Base-by-base conservation (phyloP, 768 basidiomycete species). In the Podaxis mareebaensis region DNA sequence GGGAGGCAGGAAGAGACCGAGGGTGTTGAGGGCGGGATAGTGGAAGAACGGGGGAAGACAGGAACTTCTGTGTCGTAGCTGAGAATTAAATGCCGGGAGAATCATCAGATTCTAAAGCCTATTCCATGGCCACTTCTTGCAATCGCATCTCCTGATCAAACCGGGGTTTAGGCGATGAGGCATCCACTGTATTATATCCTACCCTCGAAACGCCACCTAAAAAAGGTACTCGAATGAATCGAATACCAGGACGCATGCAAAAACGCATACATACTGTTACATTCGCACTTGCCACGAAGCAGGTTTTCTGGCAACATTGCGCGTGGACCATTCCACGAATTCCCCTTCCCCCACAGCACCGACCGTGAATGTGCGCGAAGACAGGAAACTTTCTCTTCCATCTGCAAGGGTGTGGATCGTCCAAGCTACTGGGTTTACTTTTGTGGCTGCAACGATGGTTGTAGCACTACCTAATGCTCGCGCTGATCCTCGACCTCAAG, bases 341-440 rank as follows among this genome's bases (percentile, higher is more conserved):
- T 83, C 2, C 93, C 93, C 2, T 81, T 86, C n/a, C 79, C 95
- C 95, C 26, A 79, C 91, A 58, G 81, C 90, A 63, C 72, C 95
- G 26, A 89, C 84, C 8, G 75, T 91, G 62, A 85, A 87, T 44
- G 85, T 81, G 7, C 85, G 90, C 56, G 88, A 89, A 64, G 81
- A 83, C 26, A 81, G 82, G 26, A 94, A 33, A 96, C 71, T 90
- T 90, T 70, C 80, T 91, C 53, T 88, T 90, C 93, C 64, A 92
- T 70, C 79, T 2, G 91, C 88, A 59, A 92, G 93, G 0, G 85
- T 92, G 6, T 95, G 93, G 73, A 83, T 82, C 12, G 87, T 94
- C 12, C 81, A 81, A 30, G 93, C 92, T 8, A 78, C 76, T 33
- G 93, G 95, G 71, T 75, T 78, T 13, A 69, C 74, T 10, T 73